phyloP scores from a whole-genome alignment of 306 rosid genomes.

The Styphnolobium japonicum region DNA sequence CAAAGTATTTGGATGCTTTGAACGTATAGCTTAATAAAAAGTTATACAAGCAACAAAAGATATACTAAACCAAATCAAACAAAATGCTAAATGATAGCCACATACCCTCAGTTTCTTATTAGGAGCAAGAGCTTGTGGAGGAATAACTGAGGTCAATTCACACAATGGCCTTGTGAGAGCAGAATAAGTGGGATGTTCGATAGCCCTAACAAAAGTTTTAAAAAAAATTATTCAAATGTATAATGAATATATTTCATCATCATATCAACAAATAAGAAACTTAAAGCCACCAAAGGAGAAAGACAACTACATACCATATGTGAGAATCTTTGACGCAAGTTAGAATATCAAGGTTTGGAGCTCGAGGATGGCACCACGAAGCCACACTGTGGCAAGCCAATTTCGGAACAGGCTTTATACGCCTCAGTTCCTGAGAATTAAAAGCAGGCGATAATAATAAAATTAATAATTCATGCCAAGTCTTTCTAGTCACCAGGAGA shows the following conservation, averaged over 20 bases:
- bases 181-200: slow-evolving; percentile 96
- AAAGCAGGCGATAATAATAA: slow-evolving; percentile 5
- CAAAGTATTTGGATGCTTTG: slow-evolving; percentile 13
- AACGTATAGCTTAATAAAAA: slow-evolving; percentile 14
- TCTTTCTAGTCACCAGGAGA: slow-evolving; percentile 17
- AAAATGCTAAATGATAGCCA: slow-evolving; percentile 1
- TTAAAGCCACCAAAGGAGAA: slow-evolving; percentile 22
- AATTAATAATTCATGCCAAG: slow-evolving; percentile 18
- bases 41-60: neutral
- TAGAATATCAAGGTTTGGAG: slow-evolving; percentile 96
- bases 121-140: slow-evolving; percentile 86
- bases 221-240: neutral
- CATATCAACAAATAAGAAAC: neutral
- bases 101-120: slow-evolving; percentile 96
- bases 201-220: slow-evolving; percentile 71
- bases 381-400: slow-evolving; percentile 98
- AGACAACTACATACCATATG: slow-evolving; percentile 57
- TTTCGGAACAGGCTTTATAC: slow-evolving; percentile 94
- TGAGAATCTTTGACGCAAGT: slow-evolving; percentile 99
- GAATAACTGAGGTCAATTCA: slow-evolving; percentile 89
- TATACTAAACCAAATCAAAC: neutral
- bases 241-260: slow-evolving; percentile 6
- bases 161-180: slow-evolving; percentile 98
- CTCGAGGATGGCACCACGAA: slow-evolving; percentile 99
- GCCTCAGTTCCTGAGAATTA: slow-evolving; percentile 79